These are phyloP conservation scores for Eustoma russellianum DNA, from an alignment of 257 asterid genomes.

Conservation along the genomic window DNA sequence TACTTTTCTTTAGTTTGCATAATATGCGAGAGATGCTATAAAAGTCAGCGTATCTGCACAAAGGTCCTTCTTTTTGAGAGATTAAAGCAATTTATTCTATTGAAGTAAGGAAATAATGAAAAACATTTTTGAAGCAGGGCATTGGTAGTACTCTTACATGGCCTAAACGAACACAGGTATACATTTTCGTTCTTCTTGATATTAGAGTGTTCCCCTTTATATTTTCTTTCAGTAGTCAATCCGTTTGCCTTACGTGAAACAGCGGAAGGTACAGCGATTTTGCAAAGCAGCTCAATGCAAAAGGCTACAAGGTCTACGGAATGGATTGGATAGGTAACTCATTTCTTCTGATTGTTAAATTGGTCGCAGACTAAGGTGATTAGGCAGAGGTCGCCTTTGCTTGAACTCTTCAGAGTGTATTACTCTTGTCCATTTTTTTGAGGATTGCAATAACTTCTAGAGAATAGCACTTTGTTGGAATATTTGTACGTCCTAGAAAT, in stretches of 20 bases:
- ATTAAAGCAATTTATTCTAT: background rate
- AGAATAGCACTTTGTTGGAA: too few relatives aligned
- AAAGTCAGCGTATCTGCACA: too few relatives aligned
- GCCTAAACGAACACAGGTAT: constrained; percentile 85
- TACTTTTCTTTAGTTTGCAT: too few relatives aligned
- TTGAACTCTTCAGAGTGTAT: too few relatives aligned
- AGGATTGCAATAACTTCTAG: too few relatives aligned
- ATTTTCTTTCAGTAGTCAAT: constrained; percentile 2
- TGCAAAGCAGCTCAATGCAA: constrained; percentile 70
- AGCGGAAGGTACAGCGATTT: constrained; percentile 75
- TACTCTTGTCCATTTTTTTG: too few relatives aligned
- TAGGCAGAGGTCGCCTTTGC: too few relatives aligned
- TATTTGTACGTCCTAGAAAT: too few relatives aligned
- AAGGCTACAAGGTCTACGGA: constrained; percentile 84
- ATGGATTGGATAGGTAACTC: constrained; percentile 94
- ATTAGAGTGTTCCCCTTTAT: background rate
- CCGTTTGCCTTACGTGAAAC: constrained; percentile 10
- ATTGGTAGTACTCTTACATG: constrained; percentile 67
- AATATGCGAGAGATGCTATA: too few relatives aligned
- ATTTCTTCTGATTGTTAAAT: too few relatives aligned
- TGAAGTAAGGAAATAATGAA: background rate
- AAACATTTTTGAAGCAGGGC: constrained; percentile 39
- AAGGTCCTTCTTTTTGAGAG: background rate
- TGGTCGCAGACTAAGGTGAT: too few relatives aligned
- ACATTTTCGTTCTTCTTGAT: constrained; percentile 6